Percentiles rank a stretch among this genome's conserved stretches.
phyloP scores from a whole-genome alignment of 768 basidiomycete species.

The Tubosaeta brunneosetosa region DNA sequence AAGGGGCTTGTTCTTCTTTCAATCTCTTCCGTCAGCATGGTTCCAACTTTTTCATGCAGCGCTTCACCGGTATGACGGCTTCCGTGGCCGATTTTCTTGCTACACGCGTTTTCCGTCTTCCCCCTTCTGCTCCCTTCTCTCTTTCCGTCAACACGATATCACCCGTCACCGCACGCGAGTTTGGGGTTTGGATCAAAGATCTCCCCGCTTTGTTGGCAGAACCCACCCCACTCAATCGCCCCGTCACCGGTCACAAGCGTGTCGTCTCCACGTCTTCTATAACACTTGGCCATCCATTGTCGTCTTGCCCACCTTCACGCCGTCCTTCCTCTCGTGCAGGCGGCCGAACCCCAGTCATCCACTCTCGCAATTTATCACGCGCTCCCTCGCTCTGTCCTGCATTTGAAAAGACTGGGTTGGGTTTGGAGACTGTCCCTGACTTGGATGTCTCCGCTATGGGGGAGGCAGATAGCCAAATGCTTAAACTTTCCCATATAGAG shows the following conservation, averaged over 20 bases:
- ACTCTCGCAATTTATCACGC: constrained; percentile 55
- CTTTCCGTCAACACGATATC: constrained; percentile 21
- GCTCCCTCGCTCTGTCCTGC: constrained; percentile 58
- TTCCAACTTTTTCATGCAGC: constrained; percentile 79
- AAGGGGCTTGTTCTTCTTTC: constrained; percentile 79
- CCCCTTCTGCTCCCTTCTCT: constrained; percentile 44
- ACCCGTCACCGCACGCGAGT: constrained; percentile 68
- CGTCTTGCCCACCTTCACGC: constrained; percentile 60
- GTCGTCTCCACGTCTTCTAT: constrained; percentile 54
- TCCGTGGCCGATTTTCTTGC: constrained; percentile 87
- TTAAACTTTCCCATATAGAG: constrained; percentile 22
- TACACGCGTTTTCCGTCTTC: constrained; percentile 76
- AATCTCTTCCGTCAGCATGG: constrained; percentile 74
- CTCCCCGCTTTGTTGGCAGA: constrained; percentile 69
- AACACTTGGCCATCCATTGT: constrained; percentile 59
- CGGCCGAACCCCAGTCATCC: constrained; percentile 49
- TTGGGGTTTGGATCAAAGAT: constrained; percentile 81
- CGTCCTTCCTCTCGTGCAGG: constrained; percentile 68
- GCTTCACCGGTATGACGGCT: constrained; percentile 86
- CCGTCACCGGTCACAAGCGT: constrained; percentile 44
- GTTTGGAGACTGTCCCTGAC: constrained; percentile 47
- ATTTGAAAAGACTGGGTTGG: constrained; percentile 40
- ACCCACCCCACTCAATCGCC: constrained; percentile 27
- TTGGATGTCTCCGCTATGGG: constrained; percentile 39
- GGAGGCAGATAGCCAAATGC: constrained; percentile 37